These are phyloP conservation scores for Amoebophrya sp. DNA, from an alignment of 169 alveolate genomes.

Conservation along the genomic window DNA sequence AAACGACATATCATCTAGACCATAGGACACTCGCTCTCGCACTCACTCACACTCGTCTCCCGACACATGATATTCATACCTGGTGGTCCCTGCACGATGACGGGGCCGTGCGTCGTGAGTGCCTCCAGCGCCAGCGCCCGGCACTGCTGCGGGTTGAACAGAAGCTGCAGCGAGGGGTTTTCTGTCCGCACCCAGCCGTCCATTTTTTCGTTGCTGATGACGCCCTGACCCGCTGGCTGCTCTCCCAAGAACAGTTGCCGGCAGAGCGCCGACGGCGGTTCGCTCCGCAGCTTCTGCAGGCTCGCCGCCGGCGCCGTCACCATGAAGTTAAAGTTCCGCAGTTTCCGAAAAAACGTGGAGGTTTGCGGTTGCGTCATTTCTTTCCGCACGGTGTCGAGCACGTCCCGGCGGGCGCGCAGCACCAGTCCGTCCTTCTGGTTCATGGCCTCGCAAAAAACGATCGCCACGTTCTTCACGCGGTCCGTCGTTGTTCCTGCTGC, in stretches of 20 bases:
- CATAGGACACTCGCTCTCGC: too few relatives aligned
- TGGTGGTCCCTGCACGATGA: constrained; percentile 10
- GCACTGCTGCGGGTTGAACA: constrained; percentile 9
- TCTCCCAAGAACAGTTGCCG: background rate
- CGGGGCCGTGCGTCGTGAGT: background rate
- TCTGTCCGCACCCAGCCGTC: too few relatives aligned
- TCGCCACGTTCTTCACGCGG: background rate
- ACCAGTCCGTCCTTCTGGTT: constrained; percentile 8
- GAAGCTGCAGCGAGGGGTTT: background rate
- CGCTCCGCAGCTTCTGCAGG: background rate
- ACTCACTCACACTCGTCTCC: too few relatives aligned
- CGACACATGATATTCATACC: background rate
- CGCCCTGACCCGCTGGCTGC: background rate
- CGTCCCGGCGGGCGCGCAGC: background rate
- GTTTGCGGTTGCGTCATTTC: background rate
- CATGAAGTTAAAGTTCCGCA: background rate
- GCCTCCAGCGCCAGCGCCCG: constrained; percentile 14
- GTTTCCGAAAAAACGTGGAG: background rate
- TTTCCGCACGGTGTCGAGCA: background rate
- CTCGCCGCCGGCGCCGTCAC: background rate
- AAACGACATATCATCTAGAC: background rate
- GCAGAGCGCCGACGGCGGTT: background rate
- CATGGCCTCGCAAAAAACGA: constrained; percentile 4
- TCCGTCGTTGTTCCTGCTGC: background rate
- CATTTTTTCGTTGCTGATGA: background rate